Percentiles rank a stretch among this genome's conserved stretches.
Conservation (phyloP, 1,284 basidiomycete species). For the Pseudozyma pruni region DNA sequence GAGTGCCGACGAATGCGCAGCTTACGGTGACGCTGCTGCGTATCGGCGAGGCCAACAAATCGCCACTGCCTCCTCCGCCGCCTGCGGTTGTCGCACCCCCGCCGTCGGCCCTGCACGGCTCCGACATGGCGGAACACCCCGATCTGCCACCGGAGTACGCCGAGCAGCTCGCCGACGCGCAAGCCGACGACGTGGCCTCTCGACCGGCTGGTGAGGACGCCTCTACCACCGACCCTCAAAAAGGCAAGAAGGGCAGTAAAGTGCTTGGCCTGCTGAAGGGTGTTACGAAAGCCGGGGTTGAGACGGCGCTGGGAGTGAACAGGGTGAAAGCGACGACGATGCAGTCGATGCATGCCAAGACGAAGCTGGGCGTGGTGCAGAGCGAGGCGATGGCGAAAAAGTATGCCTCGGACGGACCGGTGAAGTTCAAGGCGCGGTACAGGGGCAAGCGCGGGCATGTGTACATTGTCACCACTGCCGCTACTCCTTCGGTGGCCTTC, state of each 20-base stretch:
- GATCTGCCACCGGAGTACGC: conserved; percentile 59
- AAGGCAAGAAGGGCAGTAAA: conserved; percentile 48
- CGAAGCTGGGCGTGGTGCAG: conserved; percentile 62
- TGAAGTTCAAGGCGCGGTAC: conserved; percentile 57
- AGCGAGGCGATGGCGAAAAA: conserved; percentile 29
- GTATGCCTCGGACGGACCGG: conserved; percentile 33
- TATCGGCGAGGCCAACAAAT: conserved; percentile 70
- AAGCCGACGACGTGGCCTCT: conserved; percentile 43
- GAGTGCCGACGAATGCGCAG: conserved; percentile 74
- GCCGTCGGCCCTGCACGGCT: conserved; percentile 32
- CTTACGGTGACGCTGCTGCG: conserved; percentile 72
- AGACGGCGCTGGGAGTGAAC: conserved; percentile 64
- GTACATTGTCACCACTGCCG: conserved; percentile 64
- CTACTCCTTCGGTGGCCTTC: conserved; percentile 63
- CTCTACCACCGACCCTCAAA: conserved; percentile 36
- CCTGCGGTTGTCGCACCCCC: conserved; percentile 53
- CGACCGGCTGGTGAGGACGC: conserved; percentile 47
- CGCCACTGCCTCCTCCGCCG: conserved; percentile 71
- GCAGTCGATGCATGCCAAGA: conserved; percentile 56
- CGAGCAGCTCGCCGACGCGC: conserved; percentile 51
- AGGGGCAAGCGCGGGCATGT: conserved; percentile 62
- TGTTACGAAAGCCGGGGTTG: conserved; percentile 58
- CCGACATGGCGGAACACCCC: conserved; percentile 42
- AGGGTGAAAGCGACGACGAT: conserved; percentile 64
- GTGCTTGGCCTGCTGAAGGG: conserved; percentile 60